These are phyloP conservation scores for Aspergillus brunneoviolaceus DNA, from an alignment of 2,329 filamentous ascomycete species.

Conservation along the genomic window DNA sequence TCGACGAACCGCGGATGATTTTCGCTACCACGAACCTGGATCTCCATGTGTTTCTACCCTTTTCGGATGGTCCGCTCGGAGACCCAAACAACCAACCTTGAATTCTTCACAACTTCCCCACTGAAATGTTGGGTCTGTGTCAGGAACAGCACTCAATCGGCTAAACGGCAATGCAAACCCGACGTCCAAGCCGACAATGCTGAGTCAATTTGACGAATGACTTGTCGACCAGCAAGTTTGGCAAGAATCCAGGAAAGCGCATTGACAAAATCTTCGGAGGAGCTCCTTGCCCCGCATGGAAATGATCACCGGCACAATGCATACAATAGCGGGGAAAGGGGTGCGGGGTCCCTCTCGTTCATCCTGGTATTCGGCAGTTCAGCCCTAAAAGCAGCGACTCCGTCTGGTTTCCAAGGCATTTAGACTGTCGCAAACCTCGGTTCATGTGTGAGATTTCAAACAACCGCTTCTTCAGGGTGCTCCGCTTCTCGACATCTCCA, in stretches of 20 bases:
- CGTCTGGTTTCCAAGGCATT: background rate
- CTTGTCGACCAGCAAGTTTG: background rate
- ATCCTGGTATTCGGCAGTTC: background rate
- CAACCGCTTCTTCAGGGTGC: background rate
- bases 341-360: background rate
- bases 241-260: background rate
- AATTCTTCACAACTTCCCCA: background rate
- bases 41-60: background rate
- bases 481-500: background rate
- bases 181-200: background rate
- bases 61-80: background rate
- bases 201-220: background rate
- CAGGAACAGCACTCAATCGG: background rate
- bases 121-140: background rate
- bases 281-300: slow-evolving; percentile 7
- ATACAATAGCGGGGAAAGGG: background rate
- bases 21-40: background rate
- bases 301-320: background rate
- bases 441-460: background rate
- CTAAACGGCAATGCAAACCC: background rate
- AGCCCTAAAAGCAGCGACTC: background rate
- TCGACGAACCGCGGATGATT: background rate
- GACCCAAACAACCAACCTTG: background rate
- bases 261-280: background rate
- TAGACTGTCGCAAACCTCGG: background rate